A percentile compares a stretch with the other conserved stretches of the same genome.
phyloP scores from a whole-genome alignment of 2,329 filamentous ascomycete genomes.

The Phyllosticta citriasiana region DNA sequence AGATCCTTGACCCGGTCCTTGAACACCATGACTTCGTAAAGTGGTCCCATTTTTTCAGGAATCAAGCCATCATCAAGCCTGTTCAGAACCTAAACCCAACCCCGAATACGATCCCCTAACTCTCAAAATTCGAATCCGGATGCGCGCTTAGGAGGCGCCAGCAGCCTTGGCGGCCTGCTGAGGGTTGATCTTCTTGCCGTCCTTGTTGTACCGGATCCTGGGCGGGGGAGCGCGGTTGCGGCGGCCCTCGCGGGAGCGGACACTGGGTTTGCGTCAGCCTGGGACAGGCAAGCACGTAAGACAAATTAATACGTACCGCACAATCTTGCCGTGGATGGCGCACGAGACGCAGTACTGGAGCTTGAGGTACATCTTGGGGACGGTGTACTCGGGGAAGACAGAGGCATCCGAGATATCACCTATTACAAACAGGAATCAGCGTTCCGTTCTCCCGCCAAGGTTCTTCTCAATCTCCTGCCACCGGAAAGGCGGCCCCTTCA shows the following conservation, averaged over 20 bases:
- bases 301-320: slow-evolving; percentile 67
- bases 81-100: slow-evolving; percentile 6
- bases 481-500: neutral
- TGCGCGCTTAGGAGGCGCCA: slow-evolving; percentile 11
- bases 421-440: slow-evolving; percentile 30
- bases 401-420: slow-evolving; percentile 99
- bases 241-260: slow-evolving; percentile 91
- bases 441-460: slow-evolving; percentile 15
- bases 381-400: slow-evolving; percentile 97
- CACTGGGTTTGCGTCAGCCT: slow-evolving; percentile 46
- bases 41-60: slow-evolving; percentile 9
- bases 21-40: slow-evolving; percentile 11
- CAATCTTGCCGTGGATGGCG: slow-evolving; percentile 99
- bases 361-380: slow-evolving; percentile 99
- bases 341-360: slow-evolving; percentile 99
- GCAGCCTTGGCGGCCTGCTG: slow-evolving; percentile 61
- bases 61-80: neutral
- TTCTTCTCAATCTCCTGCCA: slow-evolving; percentile 10
- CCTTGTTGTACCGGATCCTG: slow-evolving; percentile 99
- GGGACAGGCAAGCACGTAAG: neutral
- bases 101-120: neutral
- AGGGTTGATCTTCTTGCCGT: slow-evolving; percentile 98
- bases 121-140: neutral
- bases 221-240: slow-evolving; percentile 98
- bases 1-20: slow-evolving; percentile 7